Percentiles rank a stretch among this genome's conserved stretches.
phyloP scores from a whole-genome alignment of 352 stramenopile genomes.

The Phytophthora palmivora region DNA sequence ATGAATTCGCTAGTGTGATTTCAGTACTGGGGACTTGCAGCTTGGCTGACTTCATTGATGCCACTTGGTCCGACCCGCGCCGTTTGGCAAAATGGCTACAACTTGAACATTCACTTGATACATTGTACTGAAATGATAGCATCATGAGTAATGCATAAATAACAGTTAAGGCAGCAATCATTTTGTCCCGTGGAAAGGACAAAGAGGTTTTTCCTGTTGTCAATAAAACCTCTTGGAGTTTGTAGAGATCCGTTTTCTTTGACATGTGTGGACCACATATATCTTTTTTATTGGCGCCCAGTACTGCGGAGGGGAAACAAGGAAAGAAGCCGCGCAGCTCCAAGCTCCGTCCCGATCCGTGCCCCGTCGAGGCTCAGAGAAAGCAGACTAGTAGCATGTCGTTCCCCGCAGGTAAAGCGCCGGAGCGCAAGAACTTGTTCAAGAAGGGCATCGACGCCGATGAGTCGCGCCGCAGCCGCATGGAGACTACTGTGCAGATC shows the following conservation, averaged over 20 bases:
- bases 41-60: slow-evolving; percentile 16
- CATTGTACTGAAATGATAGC: slow-evolving; percentile 6
- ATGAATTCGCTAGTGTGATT: background rate
- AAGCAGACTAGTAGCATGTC: slow-evolving; percentile 54
- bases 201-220: slow-evolving; percentile 29
- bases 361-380: slow-evolving; percentile 18
- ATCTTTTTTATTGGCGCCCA: slow-evolving; percentile 33
- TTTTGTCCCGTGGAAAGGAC: slow-evolving; percentile 8
- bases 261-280: slow-evolving; percentile 28
- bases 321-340: slow-evolving; percentile 36
- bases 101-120: slow-evolving; percentile 28
- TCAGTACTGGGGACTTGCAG: background rate
- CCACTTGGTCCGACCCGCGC: slow-evolving; percentile 12
- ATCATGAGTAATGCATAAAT: background rate
- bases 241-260: slow-evolving; percentile 29
- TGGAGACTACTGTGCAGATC: slow-evolving; percentile 88
- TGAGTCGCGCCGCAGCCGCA: slow-evolving; percentile 73
- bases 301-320: slow-evolving; percentile 35
- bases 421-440: slow-evolving; percentile 79
- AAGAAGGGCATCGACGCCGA: slow-evolving; percentile 85
- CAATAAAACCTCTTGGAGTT: slow-evolving; percentile 31
- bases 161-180: background rate
- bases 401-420: slow-evolving; percentile 70
- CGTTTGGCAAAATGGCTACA: slow-evolving; percentile 17
- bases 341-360: slow-evolving; percentile 11